Percentiles rank a stretch among this genome's conserved stretches.
Conservation (phyloP, 805 yeast genomes). For the Monosporozyma siamensis region DNA sequence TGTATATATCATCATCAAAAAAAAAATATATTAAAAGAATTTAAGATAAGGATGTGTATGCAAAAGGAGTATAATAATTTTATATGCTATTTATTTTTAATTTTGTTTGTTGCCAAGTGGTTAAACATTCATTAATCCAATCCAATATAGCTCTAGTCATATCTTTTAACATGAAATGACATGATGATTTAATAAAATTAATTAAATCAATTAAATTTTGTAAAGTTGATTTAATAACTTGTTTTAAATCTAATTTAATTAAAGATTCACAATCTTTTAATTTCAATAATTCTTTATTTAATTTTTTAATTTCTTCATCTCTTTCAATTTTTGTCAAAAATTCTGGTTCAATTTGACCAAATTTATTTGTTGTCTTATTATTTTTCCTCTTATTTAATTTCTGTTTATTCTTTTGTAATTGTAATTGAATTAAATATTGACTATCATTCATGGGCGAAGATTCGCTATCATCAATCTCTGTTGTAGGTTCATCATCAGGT, state of each 20-base stretch:
- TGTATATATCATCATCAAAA: neutral
- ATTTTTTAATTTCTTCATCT: conserved; percentile 29
- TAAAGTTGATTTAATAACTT: conserved; percentile 30
- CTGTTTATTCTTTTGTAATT: conserved; percentile 9
- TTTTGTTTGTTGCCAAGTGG: conserved; percentile 35
- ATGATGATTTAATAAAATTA: conserved; percentile 21
- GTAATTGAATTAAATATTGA: conserved; percentile 8
- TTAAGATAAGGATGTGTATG: no score
- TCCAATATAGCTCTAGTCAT: conserved; percentile 29
- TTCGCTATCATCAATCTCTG: neutral
- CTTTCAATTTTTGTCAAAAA: conserved; percentile 31
- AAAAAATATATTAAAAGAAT: neutral
- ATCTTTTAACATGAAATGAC: conserved; percentile 24
- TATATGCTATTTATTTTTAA: conserved; percentile 9
- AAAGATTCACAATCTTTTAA: conserved; percentile 34
- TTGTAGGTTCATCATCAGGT: no score
- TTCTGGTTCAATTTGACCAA: conserved; percentile 24
- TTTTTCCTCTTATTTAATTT: conserved; percentile 5
- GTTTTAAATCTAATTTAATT: conserved; percentile 30
- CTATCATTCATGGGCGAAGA: neutral
- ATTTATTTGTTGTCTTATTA: conserved; percentile 7
- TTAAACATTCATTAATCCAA: conserved; percentile 32
- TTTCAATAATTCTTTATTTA: conserved; percentile 31
- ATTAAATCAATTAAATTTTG: conserved; percentile 25
- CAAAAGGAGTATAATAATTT: no score